phyloP scores from a whole-genome alignment of 2,329 filamentous ascomycete species.

The Colletotrichum sp. region DNA sequence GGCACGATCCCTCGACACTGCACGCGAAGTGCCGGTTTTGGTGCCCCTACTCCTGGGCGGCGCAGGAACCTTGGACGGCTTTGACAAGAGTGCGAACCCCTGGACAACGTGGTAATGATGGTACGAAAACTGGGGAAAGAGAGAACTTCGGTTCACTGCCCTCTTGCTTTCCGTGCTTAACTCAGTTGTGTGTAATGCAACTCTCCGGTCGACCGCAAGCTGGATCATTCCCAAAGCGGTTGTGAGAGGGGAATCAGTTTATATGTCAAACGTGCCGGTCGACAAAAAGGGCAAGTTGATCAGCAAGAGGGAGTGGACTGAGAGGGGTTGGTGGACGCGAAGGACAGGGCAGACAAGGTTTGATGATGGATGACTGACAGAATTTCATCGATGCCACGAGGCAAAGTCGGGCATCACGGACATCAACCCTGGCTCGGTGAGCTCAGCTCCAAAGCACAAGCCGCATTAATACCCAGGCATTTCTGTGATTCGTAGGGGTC shows the following conservation, averaged over 20 bases:
- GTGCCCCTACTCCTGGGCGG: background rate
- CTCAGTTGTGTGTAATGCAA: background rate
- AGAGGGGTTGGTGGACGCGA: background rate
- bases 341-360: background rate
- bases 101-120: background rate
- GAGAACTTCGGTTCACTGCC: background rate
- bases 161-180: background rate
- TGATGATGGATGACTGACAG: background rate
- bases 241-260: background rate
- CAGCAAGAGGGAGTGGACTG: background rate
- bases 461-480: background rate
- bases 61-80: background rate
- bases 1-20: background rate
- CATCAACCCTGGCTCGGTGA: background rate
- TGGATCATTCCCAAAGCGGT: background rate
- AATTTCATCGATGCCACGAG: constrained; percentile 2
- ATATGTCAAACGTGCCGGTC: background rate
- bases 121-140: background rate
- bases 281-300: background rate
- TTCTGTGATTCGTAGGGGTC: background rate
- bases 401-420: background rate
- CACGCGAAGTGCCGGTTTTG: background rate
- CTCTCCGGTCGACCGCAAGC: background rate
- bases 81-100: background rate
- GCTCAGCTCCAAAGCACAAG: background rate